A percentile compares a stretch with the other conserved stretches of the same genome.
These are phyloP conservation scores for Tricholoma sp. DNA, from an alignment of 768 basidiomycete genomes.

Conservation along the genomic window DNA sequence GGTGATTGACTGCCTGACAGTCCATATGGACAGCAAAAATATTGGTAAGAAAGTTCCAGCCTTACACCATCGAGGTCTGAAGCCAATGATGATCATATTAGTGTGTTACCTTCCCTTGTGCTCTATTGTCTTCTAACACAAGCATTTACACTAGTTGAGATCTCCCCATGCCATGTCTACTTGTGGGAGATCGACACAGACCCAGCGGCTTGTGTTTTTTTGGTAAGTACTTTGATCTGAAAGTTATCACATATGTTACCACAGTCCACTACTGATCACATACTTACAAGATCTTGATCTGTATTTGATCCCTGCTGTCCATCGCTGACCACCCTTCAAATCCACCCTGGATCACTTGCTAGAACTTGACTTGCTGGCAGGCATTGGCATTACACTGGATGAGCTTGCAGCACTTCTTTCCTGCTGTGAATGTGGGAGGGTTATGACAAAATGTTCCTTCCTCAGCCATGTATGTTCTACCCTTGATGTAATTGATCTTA, in stretches of 20 bases:
- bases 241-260: not conserved
- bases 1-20: not conserved
- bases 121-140: too few species aligned
- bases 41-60: not conserved
- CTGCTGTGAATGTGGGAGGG: not conserved
- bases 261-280: not conserved
- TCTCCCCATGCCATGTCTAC: too few species aligned
- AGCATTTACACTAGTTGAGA: too few species aligned
- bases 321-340: not conserved
- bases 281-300: not conserved
- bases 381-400: not conserved
- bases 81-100: not conserved
- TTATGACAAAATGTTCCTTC: not conserved
- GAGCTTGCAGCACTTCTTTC: not conserved
- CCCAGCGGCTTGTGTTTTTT: too few species aligned
- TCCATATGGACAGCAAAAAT: not conserved
- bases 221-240: too few species aligned
- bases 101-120: not conserved
- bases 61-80: not conserved
- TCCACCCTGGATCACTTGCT: not conserved
- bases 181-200: too few species aligned
- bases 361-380: not conserved
- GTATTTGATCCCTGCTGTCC: not conserved
- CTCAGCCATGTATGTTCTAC: not conserved
- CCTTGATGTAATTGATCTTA: not conserved